A percentile compares a stretch with the other conserved stretches of the same genome.
Evolutionary conservation across 1,139 yeast genomes (phyloP).

Genomic region (Yamadazyma friedrichii): DNA sequence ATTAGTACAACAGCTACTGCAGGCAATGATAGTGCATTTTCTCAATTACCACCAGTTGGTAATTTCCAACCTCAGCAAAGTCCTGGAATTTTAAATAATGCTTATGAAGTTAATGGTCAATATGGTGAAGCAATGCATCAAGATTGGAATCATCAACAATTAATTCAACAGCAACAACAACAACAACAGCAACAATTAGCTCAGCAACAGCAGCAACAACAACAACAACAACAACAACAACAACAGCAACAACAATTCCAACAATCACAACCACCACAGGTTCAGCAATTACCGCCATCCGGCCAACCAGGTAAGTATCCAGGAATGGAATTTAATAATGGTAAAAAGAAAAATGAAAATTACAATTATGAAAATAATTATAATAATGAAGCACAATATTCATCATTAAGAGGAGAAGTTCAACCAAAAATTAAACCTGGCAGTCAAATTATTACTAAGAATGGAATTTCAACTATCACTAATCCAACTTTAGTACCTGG

Average conservation of each 20-base stretch:
- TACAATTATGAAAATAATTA: slow-evolving; percentile 32
- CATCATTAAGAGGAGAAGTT: slow-evolving; percentile 49
- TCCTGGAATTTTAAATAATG: slow-evolving; percentile 26
- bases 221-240: neutral
- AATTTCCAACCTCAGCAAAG: slow-evolving; percentile 79
- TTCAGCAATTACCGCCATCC: slow-evolving; percentile 4
- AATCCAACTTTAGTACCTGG: slow-evolving; percentile 80
- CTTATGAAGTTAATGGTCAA: slow-evolving; percentile 19
- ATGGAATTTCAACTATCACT: slow-evolving; percentile 24
- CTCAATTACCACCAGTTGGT: slow-evolving; percentile 92
- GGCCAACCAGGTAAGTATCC: slow-evolving; percentile 1
- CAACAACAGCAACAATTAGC: slow-evolving; percentile 2
- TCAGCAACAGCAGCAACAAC: slow-evolving; percentile 9
- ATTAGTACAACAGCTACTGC: slow-evolving; percentile 10
- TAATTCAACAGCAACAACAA: slow-evolving; percentile 1
- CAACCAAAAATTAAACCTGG: slow-evolving; percentile 26
- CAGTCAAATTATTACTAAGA: slow-evolving; percentile 15
- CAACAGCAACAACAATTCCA: neutral
- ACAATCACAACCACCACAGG: slow-evolving; percentile 4
- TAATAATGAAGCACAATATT: slow-evolving; percentile 48
- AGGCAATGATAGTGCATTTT: slow-evolving; percentile 22
- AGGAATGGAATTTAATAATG: slow-evolving; percentile 2
- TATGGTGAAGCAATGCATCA: slow-evolving; percentile 4
- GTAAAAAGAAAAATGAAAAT: slow-evolving; percentile 27
- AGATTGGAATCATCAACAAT: slow-evolving; percentile 10